Base-by-base conservation (phyloP, 192 early-diverging fungal species). In the Geranomyces variabilis region DNA sequence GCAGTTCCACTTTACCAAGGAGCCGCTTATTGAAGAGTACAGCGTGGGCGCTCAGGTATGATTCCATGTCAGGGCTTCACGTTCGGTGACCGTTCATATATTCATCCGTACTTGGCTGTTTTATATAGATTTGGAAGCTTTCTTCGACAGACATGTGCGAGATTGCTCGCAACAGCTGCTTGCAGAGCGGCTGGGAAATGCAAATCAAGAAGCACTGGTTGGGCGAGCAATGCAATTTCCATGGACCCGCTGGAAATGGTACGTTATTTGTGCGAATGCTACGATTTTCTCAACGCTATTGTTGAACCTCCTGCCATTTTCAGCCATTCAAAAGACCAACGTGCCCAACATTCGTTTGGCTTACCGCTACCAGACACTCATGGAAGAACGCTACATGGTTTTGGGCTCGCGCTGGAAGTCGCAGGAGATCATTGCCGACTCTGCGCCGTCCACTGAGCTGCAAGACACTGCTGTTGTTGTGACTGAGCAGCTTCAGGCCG, bases 1-100 rank as follows among this genome's bases (percentile, higher is more conserved):
- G 44, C 96, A 98, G 78, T 96, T 98, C 80, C 96, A 98, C 72
- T 95, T 93, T 63, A 98, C 96, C 10, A 94, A 93, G 74, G 96
- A 98, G 76, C 96, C 96, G 0, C 70, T 98, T 77, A 98, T 96
- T 79, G 96, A 98, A 76, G 96, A 98, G 75, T 98, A 94, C 78
- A 93, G 92, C 68, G 92, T 96, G 0, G 94, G 93, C 1, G 92
- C 94, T 33, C 94, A 96, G 86, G 87, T 90, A 62, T 51, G 64
- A 4, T 61, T 33, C 22, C 58, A 34, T 55, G 44, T 66, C n/a
- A n/a, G n/a, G n/a, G n/a, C n/a, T n/a, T n/a, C n/a, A n/a, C n/a
- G n/a, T 63, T 60, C 19, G 36, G 36, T 10, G 10, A 10, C 36
- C 12, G 57, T n/a, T 24, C 19, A 13, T 6, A 55, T 31, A 10